These are phyloP conservation scores for Auricularia heimuer DNA, from an alignment of 768 basidiomycete genomes.

Conservation along the genomic window DNA sequence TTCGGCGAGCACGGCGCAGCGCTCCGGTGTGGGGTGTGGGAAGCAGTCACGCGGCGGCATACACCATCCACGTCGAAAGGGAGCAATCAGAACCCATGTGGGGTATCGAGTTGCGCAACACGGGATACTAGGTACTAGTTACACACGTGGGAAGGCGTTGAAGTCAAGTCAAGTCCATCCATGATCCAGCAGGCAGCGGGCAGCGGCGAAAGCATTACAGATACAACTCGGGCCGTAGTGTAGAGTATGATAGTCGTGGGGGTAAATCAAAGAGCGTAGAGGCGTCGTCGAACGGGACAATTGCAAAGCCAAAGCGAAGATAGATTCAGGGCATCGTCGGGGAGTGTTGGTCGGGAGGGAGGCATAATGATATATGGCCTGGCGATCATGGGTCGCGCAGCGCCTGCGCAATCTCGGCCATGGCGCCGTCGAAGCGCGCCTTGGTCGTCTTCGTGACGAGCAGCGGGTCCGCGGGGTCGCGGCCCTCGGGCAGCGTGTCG, in stretches of 20 bases:
- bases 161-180: no score
- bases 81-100: no score
- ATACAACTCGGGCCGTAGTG: no score
- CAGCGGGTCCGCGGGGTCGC: constrained; percentile 8
- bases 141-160: no score
- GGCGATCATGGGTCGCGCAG: neutral
- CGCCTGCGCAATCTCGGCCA: constrained; percentile 3
- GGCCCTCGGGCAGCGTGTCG: constrained; percentile 9
- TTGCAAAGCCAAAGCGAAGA: neutral
- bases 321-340: neutral
- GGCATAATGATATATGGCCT: neutral
- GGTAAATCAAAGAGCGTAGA: neutral
- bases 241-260: neutral
- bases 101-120: no score
- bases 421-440: constrained; percentile 2
- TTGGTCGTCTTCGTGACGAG: constrained; percentile 9
- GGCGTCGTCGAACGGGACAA: neutral
- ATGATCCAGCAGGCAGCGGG: no score
- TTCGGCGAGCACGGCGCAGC: no score
- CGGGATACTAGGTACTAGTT: no score
- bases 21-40: no score
- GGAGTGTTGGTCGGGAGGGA: neutral
- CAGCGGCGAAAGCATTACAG: no score
- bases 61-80: no score
- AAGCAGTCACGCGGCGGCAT: no score